Evolutionary conservation across 257 asterid species (phyloP), one percentile per base, ranked within the genome.

Genomic region (Nicotiana benthamiana): DNA sequence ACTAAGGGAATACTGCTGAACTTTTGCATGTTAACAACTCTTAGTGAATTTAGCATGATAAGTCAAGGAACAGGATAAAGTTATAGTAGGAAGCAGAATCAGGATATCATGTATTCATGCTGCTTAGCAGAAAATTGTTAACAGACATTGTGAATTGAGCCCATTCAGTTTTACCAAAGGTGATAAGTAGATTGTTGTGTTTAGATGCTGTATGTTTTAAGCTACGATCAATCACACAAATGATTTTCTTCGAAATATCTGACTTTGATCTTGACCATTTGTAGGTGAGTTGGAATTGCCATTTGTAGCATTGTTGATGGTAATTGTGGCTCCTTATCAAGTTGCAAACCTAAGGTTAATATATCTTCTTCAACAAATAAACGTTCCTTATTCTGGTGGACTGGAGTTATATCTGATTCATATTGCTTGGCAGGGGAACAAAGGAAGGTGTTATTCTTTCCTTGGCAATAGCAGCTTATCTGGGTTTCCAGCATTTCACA

Each of bases 261-360:
- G 24, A 60, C 61, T 36, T 54, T 77, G 34, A 64, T 66, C 81
- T 76, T 56, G 62, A 52, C 62, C 43, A 48, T 79, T 82, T 82
- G 27, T 85, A 95, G 99, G 92, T 80, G 95, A 92, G 85, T 83
- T 95, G 83, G 98, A 95, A 89, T 87, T 95, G 82, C 98, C 97
- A 27, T 92, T 91, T 81, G 57, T 89, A 51, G 80, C 97, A 57
- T 79, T 93, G 80, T 75, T 95, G 80, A 78, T 92, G 91, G 90
- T 91, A 81, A 91, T 93, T 81, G 90, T 92, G 82, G 85, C 93
- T 63, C 98, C 98, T 66, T 13, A 87, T 85, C 92, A 95, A 87
- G 81, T 90, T 72, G 82, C 83, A 90, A 89, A 88, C 84, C 90
- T 89, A 79, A 93, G 99, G 99, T 93, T 84, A 75, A 93, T 80